Evolutionary conservation across 441 rosid species (phyloP).

Genomic region (Erysimum cheiri): DNA sequence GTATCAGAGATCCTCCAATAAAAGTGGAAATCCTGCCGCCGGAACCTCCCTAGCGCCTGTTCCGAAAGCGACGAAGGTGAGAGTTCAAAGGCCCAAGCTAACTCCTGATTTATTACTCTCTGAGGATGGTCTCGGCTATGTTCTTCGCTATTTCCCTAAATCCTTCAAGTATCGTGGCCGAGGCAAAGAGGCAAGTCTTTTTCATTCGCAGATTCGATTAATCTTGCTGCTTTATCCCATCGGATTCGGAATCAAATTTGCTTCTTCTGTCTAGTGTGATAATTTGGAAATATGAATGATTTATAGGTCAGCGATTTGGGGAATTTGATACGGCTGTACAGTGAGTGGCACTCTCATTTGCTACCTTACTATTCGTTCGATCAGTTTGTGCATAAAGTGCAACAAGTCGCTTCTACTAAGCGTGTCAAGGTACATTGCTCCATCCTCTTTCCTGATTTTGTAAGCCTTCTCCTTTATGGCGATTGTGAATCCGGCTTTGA

Average conservation of each 20-base stretch:
- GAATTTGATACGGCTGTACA: conserved; percentile 73
- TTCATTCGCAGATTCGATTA: not conserved
- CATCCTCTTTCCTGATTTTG: not conserved
- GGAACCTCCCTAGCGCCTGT: conserved; percentile 41
- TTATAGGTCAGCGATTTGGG: conserved; percentile 79
- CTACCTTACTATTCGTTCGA: conserved; percentile 85
- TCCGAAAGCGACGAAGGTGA: conserved; percentile 65
- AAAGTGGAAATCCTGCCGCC: conserved; percentile 23
- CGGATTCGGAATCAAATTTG: not conserved
- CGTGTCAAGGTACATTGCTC: conserved; percentile 72
- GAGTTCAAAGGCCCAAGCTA: conserved; percentile 76
- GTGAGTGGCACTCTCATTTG: conserved; percentile 86
- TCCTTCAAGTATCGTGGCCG: conserved; percentile 80
- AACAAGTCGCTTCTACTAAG: conserved; percentile 78
- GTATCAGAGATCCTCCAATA: conserved; percentile 29
- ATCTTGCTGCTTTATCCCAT: not conserved
- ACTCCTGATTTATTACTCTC: conserved; percentile 82
- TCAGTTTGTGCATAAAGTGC: conserved; percentile 81
- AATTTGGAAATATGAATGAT: not conserved
- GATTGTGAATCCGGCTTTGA: not conserved
- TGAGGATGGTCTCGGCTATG: conserved; percentile 85
- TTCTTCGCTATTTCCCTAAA: conserved; percentile 88
- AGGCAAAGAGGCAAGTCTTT: conserved; percentile 69
- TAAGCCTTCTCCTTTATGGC: not conserved
- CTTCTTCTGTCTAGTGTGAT: conserved; percentile 4